phyloP scores from a whole-genome alignment of 192 early-diverging fungal species.

The Entomortierella chlamydospora region DNA sequence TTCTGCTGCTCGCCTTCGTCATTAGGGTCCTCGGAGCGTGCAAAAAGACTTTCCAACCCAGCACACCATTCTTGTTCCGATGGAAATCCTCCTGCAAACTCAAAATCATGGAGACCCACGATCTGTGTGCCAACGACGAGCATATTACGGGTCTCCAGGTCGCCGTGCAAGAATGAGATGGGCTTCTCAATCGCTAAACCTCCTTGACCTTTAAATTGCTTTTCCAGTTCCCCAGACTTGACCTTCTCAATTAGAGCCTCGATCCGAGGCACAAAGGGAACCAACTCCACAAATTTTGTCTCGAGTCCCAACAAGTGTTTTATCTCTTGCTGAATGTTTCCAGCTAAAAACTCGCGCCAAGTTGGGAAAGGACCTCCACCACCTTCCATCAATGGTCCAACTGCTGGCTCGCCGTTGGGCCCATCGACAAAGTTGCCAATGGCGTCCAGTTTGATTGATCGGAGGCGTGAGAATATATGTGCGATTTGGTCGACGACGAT shows the following conservation, averaged over 20 bases:
- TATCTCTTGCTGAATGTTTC: conserved; percentile 28
- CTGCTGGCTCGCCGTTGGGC: neutral
- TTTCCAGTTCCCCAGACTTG: conserved; percentile 27
- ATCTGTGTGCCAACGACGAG: conserved; percentile 33
- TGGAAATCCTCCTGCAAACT: conserved; percentile 49
- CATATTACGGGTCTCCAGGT: conserved; percentile 40
- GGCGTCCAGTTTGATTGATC: conserved; percentile 15
- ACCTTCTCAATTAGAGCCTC: conserved; percentile 26
- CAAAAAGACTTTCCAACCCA: conserved; percentile 43
- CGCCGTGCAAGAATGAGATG: conserved; percentile 39
- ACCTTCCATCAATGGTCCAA: conserved; percentile 43
- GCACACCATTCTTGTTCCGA: conserved; percentile 51
- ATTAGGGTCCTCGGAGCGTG: conserved; percentile 30
- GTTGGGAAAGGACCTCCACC: conserved; percentile 32
- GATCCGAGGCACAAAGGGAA: conserved; percentile 10
- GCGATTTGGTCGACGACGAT: conserved; percentile 16
- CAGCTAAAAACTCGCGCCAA: conserved; percentile 33
- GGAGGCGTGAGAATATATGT: conserved; percentile 23
- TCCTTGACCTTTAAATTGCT: conserved; percentile 7
- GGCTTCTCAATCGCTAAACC: neutral
- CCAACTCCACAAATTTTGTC: conserved; percentile 6
- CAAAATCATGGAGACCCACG: conserved; percentile 37
- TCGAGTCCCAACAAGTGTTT: neutral
- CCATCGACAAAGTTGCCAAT: conserved; percentile 38
- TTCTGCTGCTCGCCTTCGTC: conserved; percentile 36